phyloP scores from a whole-genome alignment of 495 filamentous ascomycete genomes.

The Friedmanniomyces endolithicus region DNA sequence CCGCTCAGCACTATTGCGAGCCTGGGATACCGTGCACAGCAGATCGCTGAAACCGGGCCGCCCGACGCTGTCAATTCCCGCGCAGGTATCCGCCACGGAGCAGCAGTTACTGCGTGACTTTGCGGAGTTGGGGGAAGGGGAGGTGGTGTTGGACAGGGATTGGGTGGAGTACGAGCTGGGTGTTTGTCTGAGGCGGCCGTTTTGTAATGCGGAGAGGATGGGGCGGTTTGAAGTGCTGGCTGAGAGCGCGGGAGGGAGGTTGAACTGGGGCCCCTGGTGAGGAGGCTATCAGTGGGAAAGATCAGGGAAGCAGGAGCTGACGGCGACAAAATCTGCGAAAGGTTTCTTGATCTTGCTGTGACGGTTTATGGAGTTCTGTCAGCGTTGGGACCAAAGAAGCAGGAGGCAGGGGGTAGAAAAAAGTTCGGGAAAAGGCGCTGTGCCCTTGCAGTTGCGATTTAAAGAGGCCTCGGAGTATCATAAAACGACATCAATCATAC shows the following conservation, averaged over 20 bases:
- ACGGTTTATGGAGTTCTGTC: no score
- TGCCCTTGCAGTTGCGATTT: no score
- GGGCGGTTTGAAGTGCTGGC: constrained; percentile 3
- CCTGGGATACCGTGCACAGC: constrained; percentile 6
- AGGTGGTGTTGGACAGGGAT: background rate
- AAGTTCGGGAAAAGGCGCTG: no score
- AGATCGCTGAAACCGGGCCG: no score
- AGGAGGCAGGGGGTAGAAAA: no score
- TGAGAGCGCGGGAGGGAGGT: background rate
- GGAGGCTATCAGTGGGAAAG: background rate
- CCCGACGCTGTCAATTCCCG: background rate
- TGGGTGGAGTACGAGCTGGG: constrained; percentile 11
- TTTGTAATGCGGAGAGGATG: constrained; percentile 1
- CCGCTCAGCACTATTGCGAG: background rate
- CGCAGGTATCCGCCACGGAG: background rate
- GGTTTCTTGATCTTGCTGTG: no score
- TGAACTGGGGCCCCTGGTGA: constrained; percentile 10
- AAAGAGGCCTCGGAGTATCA: no score
- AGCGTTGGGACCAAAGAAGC: no score
- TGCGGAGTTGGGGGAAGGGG: constrained; percentile 2
- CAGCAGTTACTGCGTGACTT: background rate
- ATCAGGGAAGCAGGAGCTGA: no score
- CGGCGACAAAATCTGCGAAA: no score
- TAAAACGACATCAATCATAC: no score
- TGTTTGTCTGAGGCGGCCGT: background rate